A percentile compares a stretch with the other conserved stretches of the same genome.
Evolutionary conservation across 179 eudicot genomes (phyloP).

Genomic region (Corrigiola litoralis): DNA sequence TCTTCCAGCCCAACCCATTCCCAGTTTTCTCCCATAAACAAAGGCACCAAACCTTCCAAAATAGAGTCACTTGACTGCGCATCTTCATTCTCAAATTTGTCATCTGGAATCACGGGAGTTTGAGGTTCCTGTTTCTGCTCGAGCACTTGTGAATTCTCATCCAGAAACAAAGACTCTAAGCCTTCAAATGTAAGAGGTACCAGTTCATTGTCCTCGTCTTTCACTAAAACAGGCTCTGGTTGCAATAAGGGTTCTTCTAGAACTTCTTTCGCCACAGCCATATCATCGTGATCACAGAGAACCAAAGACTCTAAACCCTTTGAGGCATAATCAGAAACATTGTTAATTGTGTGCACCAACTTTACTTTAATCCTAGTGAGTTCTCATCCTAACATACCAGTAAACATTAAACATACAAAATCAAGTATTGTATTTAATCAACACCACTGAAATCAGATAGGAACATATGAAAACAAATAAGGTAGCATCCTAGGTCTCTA

Average conservation of each 20-base stretch:
- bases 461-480: no score
- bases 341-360: constrained; percentile 4
- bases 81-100: neutral
- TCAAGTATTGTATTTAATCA: neutral
- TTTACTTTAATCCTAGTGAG: constrained; percentile 10
- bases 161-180: constrained; percentile 20
- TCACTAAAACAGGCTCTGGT: constrained; percentile 9
- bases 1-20: constrained; percentile 21
- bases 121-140: constrained; percentile 4
- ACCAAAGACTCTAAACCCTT: constrained; percentile 17
- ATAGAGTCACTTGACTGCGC: constrained; percentile 10
- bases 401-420: neutral
- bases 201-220: constrained; percentile 20
- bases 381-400: constrained; percentile 28
- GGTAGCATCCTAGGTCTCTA: no score
- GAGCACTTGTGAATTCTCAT: constrained; percentile 19
- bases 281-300: constrained; percentile 12
- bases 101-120: neutral
- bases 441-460: no score
- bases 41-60: constrained; percentile 24
- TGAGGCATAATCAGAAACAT: constrained; percentile 1
- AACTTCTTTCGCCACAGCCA: constrained; percentile 12
- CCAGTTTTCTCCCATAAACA: constrained; percentile 27
- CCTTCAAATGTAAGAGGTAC: constrained; percentile 26
- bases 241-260: constrained; percentile 6